These are phyloP conservation scores for Inga laurina DNA, from an alignment of 306 rosid genomes.

Conservation along the genomic window DNA sequence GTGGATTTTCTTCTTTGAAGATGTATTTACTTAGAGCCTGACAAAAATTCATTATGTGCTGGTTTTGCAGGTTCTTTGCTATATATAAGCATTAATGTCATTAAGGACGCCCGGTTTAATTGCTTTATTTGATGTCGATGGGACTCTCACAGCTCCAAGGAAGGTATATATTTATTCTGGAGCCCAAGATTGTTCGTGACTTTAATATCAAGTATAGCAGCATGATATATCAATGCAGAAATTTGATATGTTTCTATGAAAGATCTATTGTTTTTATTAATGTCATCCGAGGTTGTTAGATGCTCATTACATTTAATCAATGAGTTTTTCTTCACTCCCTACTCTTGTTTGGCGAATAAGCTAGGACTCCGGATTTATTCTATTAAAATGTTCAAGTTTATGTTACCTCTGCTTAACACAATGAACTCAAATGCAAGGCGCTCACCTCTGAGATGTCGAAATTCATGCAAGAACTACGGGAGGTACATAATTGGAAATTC, in stretches of 20 bases:
- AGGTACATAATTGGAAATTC: constrained; percentile 45
- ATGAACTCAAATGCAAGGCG: constrained; percentile 43
- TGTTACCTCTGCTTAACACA: neutral
- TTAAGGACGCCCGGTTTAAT: constrained; percentile 65
- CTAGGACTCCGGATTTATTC: neutral
- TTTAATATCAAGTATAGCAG: constrained; percentile 13
- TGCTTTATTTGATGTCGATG: constrained; percentile 98
- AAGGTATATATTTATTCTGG: constrained; percentile 51
- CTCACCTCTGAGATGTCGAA: constrained; percentile 58
- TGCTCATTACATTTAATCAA: neutral
- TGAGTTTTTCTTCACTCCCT: neutral
- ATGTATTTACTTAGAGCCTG: neutral
- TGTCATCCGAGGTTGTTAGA: neutral
- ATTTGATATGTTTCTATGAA: constrained; percentile 7
- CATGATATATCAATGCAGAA: constrained; percentile 3
- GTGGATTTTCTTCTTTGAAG: neutral
- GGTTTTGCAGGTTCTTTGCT: constrained; percentile 10
- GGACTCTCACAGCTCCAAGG: constrained; percentile 92
- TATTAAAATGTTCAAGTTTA: neutral
- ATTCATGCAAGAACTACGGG: constrained; percentile 64
- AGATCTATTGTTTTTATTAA: neutral
- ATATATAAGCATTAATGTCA: constrained; percentile 48
- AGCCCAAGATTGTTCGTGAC: neutral
- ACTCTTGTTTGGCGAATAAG: neutral
- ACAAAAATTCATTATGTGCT: neutral